phyloP scores from a whole-genome alignment of 495 filamentous ascomycete genomes.

The Chaetomium tenue region DNA sequence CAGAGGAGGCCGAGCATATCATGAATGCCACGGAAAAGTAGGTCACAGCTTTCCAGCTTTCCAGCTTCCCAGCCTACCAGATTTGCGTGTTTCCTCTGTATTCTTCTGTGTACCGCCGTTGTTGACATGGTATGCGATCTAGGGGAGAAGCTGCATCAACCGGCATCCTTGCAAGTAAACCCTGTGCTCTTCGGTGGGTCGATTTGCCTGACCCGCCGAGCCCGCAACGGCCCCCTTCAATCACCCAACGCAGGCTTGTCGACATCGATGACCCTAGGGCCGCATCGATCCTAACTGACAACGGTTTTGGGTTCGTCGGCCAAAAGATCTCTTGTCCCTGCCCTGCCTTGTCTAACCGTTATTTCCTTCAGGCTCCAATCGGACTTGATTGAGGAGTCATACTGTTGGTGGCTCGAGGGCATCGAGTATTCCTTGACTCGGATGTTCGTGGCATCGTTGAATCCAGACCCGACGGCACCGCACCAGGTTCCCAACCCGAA shows the following conservation, averaged over 20 bases:
- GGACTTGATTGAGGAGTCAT: constrained; percentile 45
- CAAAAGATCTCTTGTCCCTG: background rate
- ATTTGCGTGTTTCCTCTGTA: background rate
- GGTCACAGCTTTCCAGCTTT: background rate
- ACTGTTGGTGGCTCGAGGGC: constrained; percentile 43
- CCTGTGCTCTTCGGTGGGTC: constrained; percentile 38
- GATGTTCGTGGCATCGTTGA: constrained; percentile 28
- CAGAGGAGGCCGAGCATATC: constrained; percentile 31
- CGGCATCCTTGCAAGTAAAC: constrained; percentile 10
- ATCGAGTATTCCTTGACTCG: constrained; percentile 44
- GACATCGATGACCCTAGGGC: constrained; percentile 31
- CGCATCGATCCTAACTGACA: constrained; percentile 35
- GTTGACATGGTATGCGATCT: background rate
- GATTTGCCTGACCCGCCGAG: constrained; percentile 45
- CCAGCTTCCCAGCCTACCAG: too few relatives aligned
- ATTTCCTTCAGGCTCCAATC: constrained; percentile 34
- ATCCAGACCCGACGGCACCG: constrained; percentile 18
- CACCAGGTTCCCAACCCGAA: constrained; percentile 24
- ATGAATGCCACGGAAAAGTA: background rate
- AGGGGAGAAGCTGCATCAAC: constrained; percentile 2
- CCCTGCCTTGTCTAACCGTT: background rate
- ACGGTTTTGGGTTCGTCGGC: constrained; percentile 34
- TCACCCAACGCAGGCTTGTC: constrained; percentile 42
- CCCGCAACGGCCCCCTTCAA: constrained; percentile 26
- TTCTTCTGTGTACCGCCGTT: background rate